Evolutionary conservation across 2,329 filamentous ascomycete genomes (phyloP).

Genomic region (Colletotrichum abscissum): DNA sequence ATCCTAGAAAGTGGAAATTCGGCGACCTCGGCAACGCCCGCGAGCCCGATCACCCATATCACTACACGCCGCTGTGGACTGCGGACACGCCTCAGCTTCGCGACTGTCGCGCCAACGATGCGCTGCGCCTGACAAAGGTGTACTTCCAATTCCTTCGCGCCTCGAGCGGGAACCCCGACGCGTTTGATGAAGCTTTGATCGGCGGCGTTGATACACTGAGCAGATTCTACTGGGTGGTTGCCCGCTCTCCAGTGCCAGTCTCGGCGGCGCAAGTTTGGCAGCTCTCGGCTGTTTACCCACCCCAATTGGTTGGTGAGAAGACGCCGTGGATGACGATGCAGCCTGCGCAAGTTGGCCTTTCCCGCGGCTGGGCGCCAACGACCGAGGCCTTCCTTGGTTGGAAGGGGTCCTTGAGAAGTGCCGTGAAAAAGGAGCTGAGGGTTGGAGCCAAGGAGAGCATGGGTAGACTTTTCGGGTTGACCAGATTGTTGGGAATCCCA

Average conservation of each 20-base stretch:
- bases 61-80: constrained; percentile 45
- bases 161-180: constrained; percentile 35
- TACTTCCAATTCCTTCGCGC: constrained; percentile 44
- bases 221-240: constrained; percentile 42
- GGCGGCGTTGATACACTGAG: constrained; percentile 39
- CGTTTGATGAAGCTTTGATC: constrained; percentile 43
- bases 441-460: constrained; percentile 39
- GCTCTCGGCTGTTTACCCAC: constrained; percentile 24
- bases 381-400: constrained; percentile 14
- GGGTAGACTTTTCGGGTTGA: constrained; percentile 41
- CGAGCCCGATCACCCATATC: constrained; percentile 43
- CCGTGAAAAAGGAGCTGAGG: constrained; percentile 35
- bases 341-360: constrained; percentile 13
- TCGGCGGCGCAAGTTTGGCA: constrained; percentile 9
- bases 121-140: constrained; percentile 43
- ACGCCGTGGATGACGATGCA: constrained; percentile 18
- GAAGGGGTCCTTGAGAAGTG: constrained; percentile 22
- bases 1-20: constrained; percentile 43
- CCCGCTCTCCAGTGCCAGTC: background rate
- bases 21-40: constrained; percentile 47
- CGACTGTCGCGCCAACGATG: constrained; percentile 47
- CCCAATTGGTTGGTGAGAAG: constrained; percentile 5
- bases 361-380: background rate
- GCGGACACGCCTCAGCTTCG: constrained; percentile 41
- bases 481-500: constrained; percentile 40